Percentiles rank a stretch among this genome's conserved stretches.
Conservation (phyloP, 176 grass and related monocot genomes). For the Sorghum bicolor region DNA sequence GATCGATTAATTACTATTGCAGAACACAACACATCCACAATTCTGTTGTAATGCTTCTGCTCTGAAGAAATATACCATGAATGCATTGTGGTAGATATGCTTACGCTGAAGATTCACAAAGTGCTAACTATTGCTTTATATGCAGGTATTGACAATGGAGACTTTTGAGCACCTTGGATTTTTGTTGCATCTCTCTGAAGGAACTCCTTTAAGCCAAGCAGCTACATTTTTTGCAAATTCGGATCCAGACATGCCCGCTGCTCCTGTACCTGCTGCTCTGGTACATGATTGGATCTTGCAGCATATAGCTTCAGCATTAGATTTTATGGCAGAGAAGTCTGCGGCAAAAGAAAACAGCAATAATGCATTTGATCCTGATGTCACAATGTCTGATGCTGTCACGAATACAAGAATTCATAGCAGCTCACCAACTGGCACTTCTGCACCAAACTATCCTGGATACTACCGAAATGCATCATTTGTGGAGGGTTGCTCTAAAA, state of each 20-base stretch:
- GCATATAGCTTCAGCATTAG: slow-evolving; percentile 72
- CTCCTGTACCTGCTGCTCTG: slow-evolving; percentile 68
- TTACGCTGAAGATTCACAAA: slow-evolving; percentile 13
- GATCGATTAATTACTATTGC: slow-evolving; percentile 11
- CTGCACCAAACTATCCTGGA: slow-evolving; percentile 53
- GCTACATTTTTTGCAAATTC: slow-evolving; percentile 97
- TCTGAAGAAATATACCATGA: not conserved
- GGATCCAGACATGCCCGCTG: slow-evolving; percentile 95
- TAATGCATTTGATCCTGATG: slow-evolving; percentile 60
- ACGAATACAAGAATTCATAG: slow-evolving; percentile 52
- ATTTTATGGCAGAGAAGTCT: slow-evolving; percentile 61
- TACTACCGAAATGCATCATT: slow-evolving; percentile 70
- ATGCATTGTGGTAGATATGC: not conserved
- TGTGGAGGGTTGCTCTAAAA: slow-evolving; percentile 93
- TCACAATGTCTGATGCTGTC: slow-evolving; percentile 78
- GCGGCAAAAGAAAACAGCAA: slow-evolving; percentile 55
- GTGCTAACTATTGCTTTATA: slow-evolving; percentile 25
- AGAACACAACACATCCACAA: slow-evolving; percentile 1
- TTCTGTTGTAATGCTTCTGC: not conserved
- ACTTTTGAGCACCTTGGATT: slow-evolving; percentile 95
- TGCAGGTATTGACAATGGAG: slow-evolving; percentile 83
- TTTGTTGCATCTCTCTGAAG: slow-evolving; percentile 73
- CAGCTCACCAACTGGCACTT: slow-evolving; percentile 32
- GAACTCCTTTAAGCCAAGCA: slow-evolving; percentile 69
- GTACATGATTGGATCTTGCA: slow-evolving; percentile 89